phyloP scores from a whole-genome alignment of 495 filamentous ascomycete genomes.

The Mycothermus thermophilus region DNA sequence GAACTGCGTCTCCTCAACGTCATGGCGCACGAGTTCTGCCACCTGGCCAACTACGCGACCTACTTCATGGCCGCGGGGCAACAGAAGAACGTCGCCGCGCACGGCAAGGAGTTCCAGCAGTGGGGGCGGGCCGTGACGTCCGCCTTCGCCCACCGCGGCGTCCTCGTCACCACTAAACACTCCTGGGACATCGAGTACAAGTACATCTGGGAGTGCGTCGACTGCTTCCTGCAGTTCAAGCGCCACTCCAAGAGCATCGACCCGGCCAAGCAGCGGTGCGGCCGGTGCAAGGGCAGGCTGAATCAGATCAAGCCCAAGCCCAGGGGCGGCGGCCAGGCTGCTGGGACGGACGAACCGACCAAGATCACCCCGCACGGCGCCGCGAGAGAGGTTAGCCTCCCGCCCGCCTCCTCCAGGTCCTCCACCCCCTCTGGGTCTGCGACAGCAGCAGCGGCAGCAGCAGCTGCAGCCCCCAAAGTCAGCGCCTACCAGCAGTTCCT shows the following conservation, averaged over 20 bases:
- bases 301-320: constrained; percentile 71
- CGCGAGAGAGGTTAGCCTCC: constrained; percentile 1
- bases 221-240: constrained; percentile 53
- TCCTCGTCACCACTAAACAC: constrained; percentile 78
- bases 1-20: constrained; percentile 70
- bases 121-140: constrained; percentile 38
- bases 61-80: constrained; percentile 69
- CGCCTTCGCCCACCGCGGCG: constrained; percentile 30
- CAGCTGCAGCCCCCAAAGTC: no score
- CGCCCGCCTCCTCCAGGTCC: no score
- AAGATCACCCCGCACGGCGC: neutral
- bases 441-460: no score
- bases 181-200: constrained; percentile 78
- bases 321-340: constrained; percentile 22
- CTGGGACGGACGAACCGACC: neutral
- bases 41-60: constrained; percentile 79
- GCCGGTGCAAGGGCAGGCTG: constrained; percentile 50
- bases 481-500: constrained; percentile 55
- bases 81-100: constrained; percentile 55
- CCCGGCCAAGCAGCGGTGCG: constrained; percentile 49
- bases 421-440: no score
- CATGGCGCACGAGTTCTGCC: constrained; percentile 89
- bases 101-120: constrained; percentile 70
- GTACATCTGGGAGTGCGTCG: constrained; percentile 71
- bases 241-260: constrained; percentile 78